These are phyloP conservation scores for Rhazya stricta DNA, from an alignment of 257 asterid species.

Conservation along the genomic window DNA sequence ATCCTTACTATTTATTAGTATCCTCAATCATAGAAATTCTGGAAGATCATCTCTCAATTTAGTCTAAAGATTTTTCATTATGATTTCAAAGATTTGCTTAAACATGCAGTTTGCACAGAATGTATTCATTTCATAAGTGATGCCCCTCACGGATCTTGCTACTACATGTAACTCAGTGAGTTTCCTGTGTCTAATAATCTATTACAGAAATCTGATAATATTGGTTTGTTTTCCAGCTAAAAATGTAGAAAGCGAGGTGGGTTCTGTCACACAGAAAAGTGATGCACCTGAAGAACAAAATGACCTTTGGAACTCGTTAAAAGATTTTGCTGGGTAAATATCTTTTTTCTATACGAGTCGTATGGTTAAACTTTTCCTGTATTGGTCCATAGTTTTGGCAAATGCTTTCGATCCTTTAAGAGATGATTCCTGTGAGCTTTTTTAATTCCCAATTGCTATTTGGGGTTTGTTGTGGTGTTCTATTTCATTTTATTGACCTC, in stretches of 20 bases:
- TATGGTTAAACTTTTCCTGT: neutral
- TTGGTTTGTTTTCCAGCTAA: conserved; percentile 40
- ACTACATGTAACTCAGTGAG: neutral
- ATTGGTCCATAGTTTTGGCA: neutral
- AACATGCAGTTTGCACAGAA: neutral
- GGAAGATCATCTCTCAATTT: neutral
- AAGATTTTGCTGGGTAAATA: conserved; percentile 80
- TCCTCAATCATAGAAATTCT: neutral
- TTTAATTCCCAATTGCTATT: neutral
- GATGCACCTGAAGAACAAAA: conserved; percentile 53
- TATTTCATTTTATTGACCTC: neutral
- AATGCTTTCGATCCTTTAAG: neutral
- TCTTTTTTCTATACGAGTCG: conserved; percentile 9
- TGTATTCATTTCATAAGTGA: neutral
- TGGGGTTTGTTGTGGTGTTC: neutral
- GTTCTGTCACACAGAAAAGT: conserved; percentile 30
- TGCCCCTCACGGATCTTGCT: neutral
- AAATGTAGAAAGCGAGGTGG: conserved; percentile 36
- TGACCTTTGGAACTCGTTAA: conserved; percentile 65
- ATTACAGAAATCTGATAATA: neutral
- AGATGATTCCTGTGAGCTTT: neutral
- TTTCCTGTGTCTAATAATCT: neutral
- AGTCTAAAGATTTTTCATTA: neutral
- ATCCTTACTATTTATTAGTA: conserved; percentile 9
- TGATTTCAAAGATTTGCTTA: neutral